phyloP scores from a whole-genome alignment of 2,329 filamentous ascomycete species.

The Cladosporium sp. region DNA sequence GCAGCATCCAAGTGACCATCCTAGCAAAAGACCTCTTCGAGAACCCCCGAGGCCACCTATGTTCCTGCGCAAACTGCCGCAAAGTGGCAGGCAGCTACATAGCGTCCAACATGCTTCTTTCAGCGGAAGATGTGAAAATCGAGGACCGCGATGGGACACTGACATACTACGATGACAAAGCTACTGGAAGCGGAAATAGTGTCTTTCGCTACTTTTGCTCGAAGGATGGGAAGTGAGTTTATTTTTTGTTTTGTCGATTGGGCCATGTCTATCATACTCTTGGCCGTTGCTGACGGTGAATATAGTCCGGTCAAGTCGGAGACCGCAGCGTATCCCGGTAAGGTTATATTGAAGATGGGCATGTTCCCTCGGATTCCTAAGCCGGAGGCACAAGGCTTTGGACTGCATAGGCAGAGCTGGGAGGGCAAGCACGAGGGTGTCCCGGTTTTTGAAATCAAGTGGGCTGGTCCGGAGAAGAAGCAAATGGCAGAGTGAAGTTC shows the following conservation, averaged over 20 bases:
- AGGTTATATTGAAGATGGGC: constrained; percentile 47
- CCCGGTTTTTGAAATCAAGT: constrained; percentile 36
- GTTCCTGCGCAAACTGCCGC: constrained; percentile 50
- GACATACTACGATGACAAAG: constrained; percentile 41
- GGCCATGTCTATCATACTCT: too few species aligned
- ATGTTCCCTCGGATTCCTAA: constrained; percentile 45
- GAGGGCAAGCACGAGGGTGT: constrained; percentile 36
- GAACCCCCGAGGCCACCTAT: constrained; percentile 42
- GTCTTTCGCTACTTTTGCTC: constrained; percentile 44
- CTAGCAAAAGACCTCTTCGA: constrained; percentile 45
- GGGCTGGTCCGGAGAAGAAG: constrained; percentile 36
- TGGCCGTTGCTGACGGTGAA: background rate
- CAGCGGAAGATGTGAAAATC: constrained; percentile 43
- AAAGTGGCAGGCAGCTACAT: constrained; percentile 45
- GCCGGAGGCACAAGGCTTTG: constrained; percentile 44
- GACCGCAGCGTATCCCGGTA: constrained; percentile 36
- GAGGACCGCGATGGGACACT: constrained; percentile 42
- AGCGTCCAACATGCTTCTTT: constrained; percentile 38
- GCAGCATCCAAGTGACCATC: constrained; percentile 46
- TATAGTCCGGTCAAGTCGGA: constrained; percentile 45
- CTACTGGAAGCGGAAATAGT: constrained; percentile 44
- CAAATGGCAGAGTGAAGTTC: constrained; percentile 16
- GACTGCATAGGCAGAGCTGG: constrained; percentile 41
- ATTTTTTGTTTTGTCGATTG: too few species aligned
- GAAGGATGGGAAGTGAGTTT: constrained; percentile 41